A percentile compares a stretch with the other conserved stretches of the same genome.
Evolutionary conservation across 2,329 filamentous ascomycete genomes (phyloP).

Genomic region (Dactylellina cionopaga): DNA sequence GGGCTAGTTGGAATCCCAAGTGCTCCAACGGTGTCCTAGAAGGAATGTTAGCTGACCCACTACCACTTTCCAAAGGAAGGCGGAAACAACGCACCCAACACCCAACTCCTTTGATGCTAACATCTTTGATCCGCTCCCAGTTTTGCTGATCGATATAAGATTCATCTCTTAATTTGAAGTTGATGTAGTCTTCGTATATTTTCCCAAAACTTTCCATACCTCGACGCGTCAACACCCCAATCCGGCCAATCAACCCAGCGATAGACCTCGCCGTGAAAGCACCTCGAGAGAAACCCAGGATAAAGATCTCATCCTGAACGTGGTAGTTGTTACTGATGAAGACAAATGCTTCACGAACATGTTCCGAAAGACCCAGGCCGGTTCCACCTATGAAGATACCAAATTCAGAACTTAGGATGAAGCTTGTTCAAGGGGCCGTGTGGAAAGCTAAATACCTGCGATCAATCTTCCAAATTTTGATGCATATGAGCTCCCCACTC

Average conservation of each 20-base stretch:
- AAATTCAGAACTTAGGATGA: background rate
- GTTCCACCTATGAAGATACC: constrained; percentile 52
- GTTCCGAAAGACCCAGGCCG: constrained; percentile 55
- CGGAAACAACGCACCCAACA: constrained; percentile 62
- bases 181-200: constrained; percentile 65
- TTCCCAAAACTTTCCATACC: constrained; percentile 69
- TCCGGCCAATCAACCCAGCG: constrained; percentile 66
- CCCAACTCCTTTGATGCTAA: constrained; percentile 65
- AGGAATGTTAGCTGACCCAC: background rate
- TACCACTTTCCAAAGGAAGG: background rate
- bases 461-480: constrained; percentile 48
- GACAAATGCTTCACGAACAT: constrained; percentile 71
- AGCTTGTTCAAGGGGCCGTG: background rate
- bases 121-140: constrained; percentile 52
- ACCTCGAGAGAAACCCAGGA: constrained; percentile 69
- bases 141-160: constrained; percentile 43
- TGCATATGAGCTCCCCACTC: constrained; percentile 64
- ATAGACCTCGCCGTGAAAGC: constrained; percentile 70
- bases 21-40: constrained; percentile 61
- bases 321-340: constrained; percentile 72
- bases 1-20: constrained; percentile 62
- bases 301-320: constrained; percentile 68
- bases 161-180: constrained; percentile 50
- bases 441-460: constrained; percentile 20
- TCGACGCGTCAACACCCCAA: constrained; percentile 67